Conservation (phyloP, 148 eudicot genomes). For the Rhododendron ovatum region DNA sequence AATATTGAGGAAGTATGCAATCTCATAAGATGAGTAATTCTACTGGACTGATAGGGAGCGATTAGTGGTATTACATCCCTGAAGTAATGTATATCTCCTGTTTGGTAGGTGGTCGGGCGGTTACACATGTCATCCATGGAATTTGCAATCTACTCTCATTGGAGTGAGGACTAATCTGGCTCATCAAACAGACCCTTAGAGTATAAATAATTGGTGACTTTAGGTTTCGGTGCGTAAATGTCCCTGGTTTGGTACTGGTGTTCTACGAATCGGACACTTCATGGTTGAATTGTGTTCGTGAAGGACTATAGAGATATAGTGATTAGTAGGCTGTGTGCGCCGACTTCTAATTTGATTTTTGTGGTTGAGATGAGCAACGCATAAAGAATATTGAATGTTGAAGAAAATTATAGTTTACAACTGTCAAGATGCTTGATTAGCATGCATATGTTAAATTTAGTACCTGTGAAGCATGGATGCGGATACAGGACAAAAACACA, state of each 20-base stretch:
- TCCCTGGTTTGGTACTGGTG: not conserved
- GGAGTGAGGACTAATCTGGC: not conserved
- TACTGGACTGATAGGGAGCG: not conserved
- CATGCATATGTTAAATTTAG: not conserved
- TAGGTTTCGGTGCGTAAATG: not conserved
- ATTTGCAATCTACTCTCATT: not conserved
- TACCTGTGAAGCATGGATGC: not conserved
- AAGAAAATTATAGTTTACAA: not conserved
- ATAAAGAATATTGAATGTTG: not conserved
- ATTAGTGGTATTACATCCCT: not conserved
- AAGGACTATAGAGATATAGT: not conserved
- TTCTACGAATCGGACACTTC: not conserved
- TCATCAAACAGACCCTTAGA: not conserved
- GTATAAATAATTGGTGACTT: not conserved
- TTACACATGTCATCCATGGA: not conserved
- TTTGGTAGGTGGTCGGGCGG: not conserved
- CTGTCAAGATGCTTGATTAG: not conserved
- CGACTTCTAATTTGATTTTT: not conserved
- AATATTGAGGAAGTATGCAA: not conserved
- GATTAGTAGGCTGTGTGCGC: not conserved
- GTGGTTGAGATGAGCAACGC: not conserved
- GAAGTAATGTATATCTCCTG: not conserved
- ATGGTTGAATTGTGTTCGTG: not conserved
- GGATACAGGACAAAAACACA: too few species aligned
- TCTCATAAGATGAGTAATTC: not conserved